A percentile compares a stretch with the other conserved stretches of the same genome.
These are phyloP conservation scores for Fusarium goolgardi DNA, from an alignment of 2,329 filamentous ascomycete species.

Conservation along the genomic window DNA sequence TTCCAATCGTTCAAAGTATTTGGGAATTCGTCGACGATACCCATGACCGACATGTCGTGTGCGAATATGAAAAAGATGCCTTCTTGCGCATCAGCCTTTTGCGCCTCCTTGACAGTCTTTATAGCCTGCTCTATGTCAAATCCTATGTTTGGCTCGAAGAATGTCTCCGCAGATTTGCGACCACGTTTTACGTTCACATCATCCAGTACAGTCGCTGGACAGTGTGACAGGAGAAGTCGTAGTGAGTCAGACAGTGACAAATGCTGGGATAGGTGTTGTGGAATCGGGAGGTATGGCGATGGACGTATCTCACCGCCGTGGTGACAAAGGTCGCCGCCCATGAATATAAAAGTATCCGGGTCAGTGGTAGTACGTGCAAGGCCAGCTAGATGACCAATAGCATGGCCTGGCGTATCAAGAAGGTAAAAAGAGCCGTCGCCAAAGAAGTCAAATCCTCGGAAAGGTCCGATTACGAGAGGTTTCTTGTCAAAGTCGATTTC, in stretches of 20 bases:
- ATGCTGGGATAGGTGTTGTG: not conserved
- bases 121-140: constrained; percentile 1
- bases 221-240: constrained; percentile 2
- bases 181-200: constrained; percentile 12
- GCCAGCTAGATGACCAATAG: constrained; percentile 21
- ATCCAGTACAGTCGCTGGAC: not conserved
- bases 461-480: constrained; percentile 3
- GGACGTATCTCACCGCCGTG: constrained; percentile 20
- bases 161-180: not conserved
- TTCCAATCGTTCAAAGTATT: constrained; percentile 18
- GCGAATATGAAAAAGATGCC: constrained; percentile 20
- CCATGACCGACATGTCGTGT: constrained; percentile 9
- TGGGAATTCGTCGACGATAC: constrained; percentile 10
- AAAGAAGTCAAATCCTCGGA: constrained; percentile 31
- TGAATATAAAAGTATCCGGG: constrained; percentile 8
- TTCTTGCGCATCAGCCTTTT: constrained; percentile 14
- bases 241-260: constrained; percentile 12
- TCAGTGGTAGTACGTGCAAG: constrained; percentile 21
- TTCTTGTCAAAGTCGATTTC: constrained; percentile 24
- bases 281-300: constrained; percentile 4
- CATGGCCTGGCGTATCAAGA: constrained; percentile 28
- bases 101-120: constrained; percentile 8
- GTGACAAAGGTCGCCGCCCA: constrained; percentile 24
- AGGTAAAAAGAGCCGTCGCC: constrained; percentile 32
- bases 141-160: constrained; percentile 18